A percentile compares a stretch with the other conserved stretches of the same genome.
phyloP scores from a whole-genome alignment of 2,329 filamentous ascomycete genomes.

The Talaromyces funiculosus region DNA sequence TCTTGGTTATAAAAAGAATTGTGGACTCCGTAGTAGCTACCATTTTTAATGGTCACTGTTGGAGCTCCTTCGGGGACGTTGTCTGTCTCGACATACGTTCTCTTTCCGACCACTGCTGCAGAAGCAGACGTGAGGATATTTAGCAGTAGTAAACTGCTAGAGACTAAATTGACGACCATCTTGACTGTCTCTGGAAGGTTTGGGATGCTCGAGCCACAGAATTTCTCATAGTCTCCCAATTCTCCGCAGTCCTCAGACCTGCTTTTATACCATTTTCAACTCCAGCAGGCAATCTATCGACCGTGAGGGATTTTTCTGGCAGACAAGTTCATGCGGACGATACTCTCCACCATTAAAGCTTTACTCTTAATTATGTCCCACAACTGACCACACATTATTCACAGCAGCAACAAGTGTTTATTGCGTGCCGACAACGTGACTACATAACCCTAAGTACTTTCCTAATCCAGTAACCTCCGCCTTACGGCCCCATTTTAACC shows the following conservation, averaged over 20 bases:
- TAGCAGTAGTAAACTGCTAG: background rate
- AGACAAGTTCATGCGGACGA: background rate
- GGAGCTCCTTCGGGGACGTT: background rate
- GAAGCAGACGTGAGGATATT: background rate
- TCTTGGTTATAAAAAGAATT: slow-evolving; percentile 38
- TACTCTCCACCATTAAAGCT: background rate
- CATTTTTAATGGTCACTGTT: slow-evolving; percentile 4
- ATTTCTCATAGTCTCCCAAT: background rate
- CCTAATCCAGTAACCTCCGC: background rate
- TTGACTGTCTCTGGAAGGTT: background rate
- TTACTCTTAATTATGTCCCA: background rate
- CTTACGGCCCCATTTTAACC: background rate
- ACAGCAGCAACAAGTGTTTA: background rate
- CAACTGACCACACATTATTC: background rate
- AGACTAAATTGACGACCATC: background rate
- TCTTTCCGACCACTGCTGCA: background rate
- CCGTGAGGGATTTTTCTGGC: background rate
- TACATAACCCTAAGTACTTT: background rate
- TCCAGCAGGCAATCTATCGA: background rate
- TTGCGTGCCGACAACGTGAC: background rate
- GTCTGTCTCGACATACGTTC: background rate
- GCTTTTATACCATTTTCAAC: background rate
- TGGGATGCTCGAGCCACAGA: background rate
- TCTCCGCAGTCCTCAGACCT: background rate
- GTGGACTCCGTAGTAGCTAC: slow-evolving; percentile 8